Percentiles rank a stretch among this genome's conserved stretches.
phyloP scores from a whole-genome alignment of 352 stramenopile genomes.

The Phytopythium delawarense region DNA sequence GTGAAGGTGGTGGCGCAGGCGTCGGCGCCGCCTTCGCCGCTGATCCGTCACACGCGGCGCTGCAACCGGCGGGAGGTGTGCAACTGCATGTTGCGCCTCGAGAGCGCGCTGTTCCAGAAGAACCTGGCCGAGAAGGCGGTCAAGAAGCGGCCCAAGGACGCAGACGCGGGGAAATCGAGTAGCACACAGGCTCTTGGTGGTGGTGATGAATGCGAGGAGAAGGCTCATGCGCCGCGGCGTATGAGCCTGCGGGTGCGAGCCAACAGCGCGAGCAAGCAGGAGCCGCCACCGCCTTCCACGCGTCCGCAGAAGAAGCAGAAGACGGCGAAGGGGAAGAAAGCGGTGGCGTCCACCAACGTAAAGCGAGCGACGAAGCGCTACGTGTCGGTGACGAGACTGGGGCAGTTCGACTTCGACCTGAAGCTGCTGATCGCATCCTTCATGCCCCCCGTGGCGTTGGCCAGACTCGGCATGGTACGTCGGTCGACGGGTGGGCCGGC shows the following conservation, averaged over 20 bases:
- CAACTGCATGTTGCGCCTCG: constrained; percentile 59
- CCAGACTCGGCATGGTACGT: constrained; percentile 56
- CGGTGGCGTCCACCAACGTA: background rate
- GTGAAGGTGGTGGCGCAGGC: constrained; percentile 10
- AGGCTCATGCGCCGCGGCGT: background rate
- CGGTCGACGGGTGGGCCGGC: background rate
- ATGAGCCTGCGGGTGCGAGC: background rate
- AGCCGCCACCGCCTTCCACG: background rate
- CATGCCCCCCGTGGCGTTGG: constrained; percentile 33
- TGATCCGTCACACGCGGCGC: constrained; percentile 47
- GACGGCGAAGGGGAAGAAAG: constrained; percentile 3
- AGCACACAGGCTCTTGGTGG: background rate
- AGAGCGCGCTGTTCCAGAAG: constrained; percentile 68
- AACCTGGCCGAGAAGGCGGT: constrained; percentile 39
- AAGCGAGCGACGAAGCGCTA: constrained; percentile 4
- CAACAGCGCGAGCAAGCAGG: background rate
- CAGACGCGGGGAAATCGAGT: background rate
- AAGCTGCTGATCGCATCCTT: constrained; percentile 48
- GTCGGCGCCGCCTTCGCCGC: constrained; percentile 1
- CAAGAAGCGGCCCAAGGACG: constrained; percentile 31
- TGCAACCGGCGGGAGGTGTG: constrained; percentile 66
- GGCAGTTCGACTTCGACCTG: constrained; percentile 42
- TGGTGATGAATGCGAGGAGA: background rate
- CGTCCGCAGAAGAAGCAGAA: background rate
- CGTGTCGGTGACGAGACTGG: constrained; percentile 36